Evolutionary conservation across 2,329 filamentous ascomycete genomes (phyloP).

Genomic region (Aspergillus niger): DNA sequence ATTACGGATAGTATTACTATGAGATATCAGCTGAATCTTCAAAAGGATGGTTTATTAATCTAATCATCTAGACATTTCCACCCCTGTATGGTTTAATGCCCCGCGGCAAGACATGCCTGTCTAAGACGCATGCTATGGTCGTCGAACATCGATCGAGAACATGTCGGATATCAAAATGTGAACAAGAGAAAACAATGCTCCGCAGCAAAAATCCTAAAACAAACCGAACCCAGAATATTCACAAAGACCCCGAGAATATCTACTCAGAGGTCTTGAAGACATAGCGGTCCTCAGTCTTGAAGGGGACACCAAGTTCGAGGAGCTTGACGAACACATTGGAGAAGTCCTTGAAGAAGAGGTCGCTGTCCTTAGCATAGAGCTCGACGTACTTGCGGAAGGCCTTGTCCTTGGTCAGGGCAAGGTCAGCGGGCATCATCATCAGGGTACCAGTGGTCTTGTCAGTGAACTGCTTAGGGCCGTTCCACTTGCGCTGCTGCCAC

Average conservation of each 20-base stretch:
- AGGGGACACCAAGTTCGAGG: conserved; percentile 93
- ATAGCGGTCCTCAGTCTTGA: conserved; percentile 64
- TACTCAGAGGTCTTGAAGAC: conserved; percentile 63
- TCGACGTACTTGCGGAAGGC: conserved; percentile 77
- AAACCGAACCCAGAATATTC: conserved; percentile 13
- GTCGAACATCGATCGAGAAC: conserved; percentile 2
- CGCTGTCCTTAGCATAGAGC: conserved; percentile 88
- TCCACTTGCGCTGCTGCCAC: conserved; percentile 90
- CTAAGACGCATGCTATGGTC: conserved; percentile 2
- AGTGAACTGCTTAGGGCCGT: conserved; percentile 86
- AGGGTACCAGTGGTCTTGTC: conserved; percentile 83
- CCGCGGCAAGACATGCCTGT: conserved; percentile 3
- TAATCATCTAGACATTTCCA: not conserved
- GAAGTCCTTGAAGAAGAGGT: conserved; percentile 93
- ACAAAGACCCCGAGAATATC: conserved; percentile 7
- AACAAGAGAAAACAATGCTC: conserved; percentile 15
- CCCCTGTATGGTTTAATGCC: not conserved
- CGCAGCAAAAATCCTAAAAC: conserved; percentile 13
- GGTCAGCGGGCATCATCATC: conserved; percentile 97
- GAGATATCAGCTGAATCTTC: not conserved
- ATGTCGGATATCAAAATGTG: conserved; percentile 19
- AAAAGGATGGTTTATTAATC: not conserved
- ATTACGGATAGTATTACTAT: too few relatives aligned
- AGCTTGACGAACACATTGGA: conserved; percentile 74
- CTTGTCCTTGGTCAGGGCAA: conserved; percentile 86